Evolutionary conservation across 345 rosid species (phyloP), one percentile per base, ranked within the genome.

Genomic region (Brassica juncea): DNA sequence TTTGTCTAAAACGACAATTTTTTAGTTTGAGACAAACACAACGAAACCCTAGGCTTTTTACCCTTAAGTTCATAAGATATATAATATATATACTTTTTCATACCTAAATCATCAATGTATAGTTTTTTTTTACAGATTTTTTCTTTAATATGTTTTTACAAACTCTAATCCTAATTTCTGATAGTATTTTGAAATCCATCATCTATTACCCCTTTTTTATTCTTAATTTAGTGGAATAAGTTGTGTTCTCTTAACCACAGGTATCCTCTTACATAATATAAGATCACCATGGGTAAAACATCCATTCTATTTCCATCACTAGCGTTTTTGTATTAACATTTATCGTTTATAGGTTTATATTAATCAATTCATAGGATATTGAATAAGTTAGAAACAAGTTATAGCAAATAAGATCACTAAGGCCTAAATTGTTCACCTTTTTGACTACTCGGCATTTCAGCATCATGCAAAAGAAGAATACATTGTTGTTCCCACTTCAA

Each of bases 231-330:
- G 1, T 6, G 35, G 21, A 54, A 30, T 39, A 54, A 8, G 54
- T 78, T 34, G 11, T 82, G 25, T 61, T 58, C 34, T 63, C 76
- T 58, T 73, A 58, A 68, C 68, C 85, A 88, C 90, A 93, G 94
- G 87, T 91, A 63, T 84, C 90, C 79, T 87, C 94, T 31, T 93
- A 89, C 84, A 72, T 90, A 47, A 83, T 90, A 23, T 23, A 23
- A 23, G 25, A 23, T 23, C 25, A 23, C 25, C 25, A 23, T 23
- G 25, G 25, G 25, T 23, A 23, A 23, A 23, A 1, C 25, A 23
- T 23, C 25, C 25, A 23, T 23, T 23, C 25, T 55, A 47, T 15
- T 47, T 69, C 42, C 28, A 49, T 54, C 23, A 21, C 35, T 47
- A 9, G 30, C 28, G 4, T 16, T 16, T 34, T 14, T n/a, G 10